Conservation (phyloP, 108 stramenopile genomes). For the Asterionellopsis glacialis region DNA sequence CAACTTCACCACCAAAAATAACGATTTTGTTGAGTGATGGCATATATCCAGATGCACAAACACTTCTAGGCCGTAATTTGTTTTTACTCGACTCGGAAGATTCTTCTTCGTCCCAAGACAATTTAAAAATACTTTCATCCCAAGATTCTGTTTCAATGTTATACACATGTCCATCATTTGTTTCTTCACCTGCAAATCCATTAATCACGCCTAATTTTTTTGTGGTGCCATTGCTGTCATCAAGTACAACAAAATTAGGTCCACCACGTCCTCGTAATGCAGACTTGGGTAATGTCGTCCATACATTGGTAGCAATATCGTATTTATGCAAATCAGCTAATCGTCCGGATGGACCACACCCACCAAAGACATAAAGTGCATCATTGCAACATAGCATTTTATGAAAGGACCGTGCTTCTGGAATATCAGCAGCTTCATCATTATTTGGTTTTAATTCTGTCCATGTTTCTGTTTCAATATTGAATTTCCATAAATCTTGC, state of each 20-base stretch:
- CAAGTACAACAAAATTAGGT: slow-evolving; percentile 33
- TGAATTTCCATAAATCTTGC: slow-evolving; percentile 59
- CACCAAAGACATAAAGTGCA: slow-evolving; percentile 60
- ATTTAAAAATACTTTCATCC: slow-evolving; percentile 16
- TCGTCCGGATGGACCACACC: slow-evolving; percentile 48
- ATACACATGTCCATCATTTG: slow-evolving; percentile 59
- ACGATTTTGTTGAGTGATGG: slow-evolving; percentile 24
- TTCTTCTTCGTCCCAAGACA: too few relatives aligned
- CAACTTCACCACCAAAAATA: slow-evolving; percentile 73
- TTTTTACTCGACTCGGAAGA: slow-evolving; percentile 1
- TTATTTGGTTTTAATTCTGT: slow-evolving; percentile 10
- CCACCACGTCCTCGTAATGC: slow-evolving; percentile 53
- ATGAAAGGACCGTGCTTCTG: slow-evolving; percentile 62
- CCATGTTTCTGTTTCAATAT: slow-evolving; percentile 35
- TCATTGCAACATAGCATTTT: slow-evolving; percentile 42
- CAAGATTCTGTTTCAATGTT: slow-evolving; percentile 16
- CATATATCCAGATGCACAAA: slow-evolving; percentile 44
- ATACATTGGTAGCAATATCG: slow-evolving; percentile 32
- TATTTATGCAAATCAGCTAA: slow-evolving; percentile 52
- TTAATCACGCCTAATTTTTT: slow-evolving; percentile 35
- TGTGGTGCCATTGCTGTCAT: neutral
- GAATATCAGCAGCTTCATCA: slow-evolving; percentile 8
- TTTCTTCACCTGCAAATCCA: slow-evolving; percentile 66
- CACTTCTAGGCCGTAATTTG: slow-evolving; percentile 50
- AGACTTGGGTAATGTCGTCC: slow-evolving; percentile 21